Evolutionary conservation across 768 basidiomycete species (phyloP), one percentile per base, ranked within the genome.

Genomic region (Infundibulicybe gibba): DNA sequence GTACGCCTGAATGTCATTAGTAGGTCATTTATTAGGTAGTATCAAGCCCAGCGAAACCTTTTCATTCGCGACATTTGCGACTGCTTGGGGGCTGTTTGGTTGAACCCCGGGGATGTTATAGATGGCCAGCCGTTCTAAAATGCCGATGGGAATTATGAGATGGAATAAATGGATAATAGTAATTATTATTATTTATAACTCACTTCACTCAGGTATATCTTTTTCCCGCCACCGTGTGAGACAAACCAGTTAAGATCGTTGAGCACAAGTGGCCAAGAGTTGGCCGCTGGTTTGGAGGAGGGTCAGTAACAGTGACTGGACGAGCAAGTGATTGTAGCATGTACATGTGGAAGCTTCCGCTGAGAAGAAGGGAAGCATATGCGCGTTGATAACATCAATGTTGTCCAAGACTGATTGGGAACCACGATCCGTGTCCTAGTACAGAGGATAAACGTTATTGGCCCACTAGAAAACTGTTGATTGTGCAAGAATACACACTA

Each of bases 81-180:
- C 73, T 3, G 87, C 87, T 40, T 58, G 49, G 0, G 71, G 69
- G 51, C 79, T 84, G 59, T 88, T 89, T 2, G 86, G 79, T 49
- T 86, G 69, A 10, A 89, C 84, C 8, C 77, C 69, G 1, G 59
- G 14, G 75, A 88, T 1, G 81, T 82, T 40, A 69, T 68, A 0
- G 85, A 87, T 1, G 87, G 87, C 87, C 86, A 89, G 33, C 87
- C 85, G 58, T 87, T 89, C 87, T 88, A 2, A 34, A 40, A 25
- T 34, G 33, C 30, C 25, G 21, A 16, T 43, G n/a, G 40, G 15
- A 8, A 35, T 21, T 41, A 15, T 32, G 9, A 33, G 15, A 16
- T 49, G 37, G 31, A 44, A 32, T 15, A 20, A 17, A 2, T 32
- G 6, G 12, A 15, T n/a, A n/a, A n/a, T n/a, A n/a, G n/a, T n/a